Base-by-base conservation (phyloP, 768 basidiomycete species). In the Rubroboletus satanas region DNA sequence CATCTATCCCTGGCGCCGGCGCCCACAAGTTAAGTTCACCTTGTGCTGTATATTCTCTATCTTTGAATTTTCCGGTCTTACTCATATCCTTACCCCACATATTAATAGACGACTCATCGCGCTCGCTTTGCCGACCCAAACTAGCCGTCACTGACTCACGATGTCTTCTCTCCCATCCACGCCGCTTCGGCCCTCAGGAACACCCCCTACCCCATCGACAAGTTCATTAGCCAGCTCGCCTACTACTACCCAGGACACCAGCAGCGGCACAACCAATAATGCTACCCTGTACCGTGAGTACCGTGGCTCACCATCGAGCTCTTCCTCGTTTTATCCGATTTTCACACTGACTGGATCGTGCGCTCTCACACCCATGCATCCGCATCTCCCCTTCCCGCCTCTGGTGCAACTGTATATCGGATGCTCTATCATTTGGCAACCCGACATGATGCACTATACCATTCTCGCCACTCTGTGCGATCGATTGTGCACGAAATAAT, bases 281-380 rank as follows among this genome's bases (percentile, higher is more conserved):
- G 70, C 70, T 4, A 59, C 62, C 18, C 31, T 70, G 49, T 70
- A 70, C 47, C 47, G 68, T 70, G 58, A 71, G 68, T 56, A 44
- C 26, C 21, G 45, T 35, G 32, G 23, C 14, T n/a, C 15, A 36
- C 38, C 23, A n/a, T 33, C 6, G 4, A 32, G 23, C 31, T 45
- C 23, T 29, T 42, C 8, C 37, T 54, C n/a, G 8, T n/a, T 38
- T 41, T 32, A 29, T 7, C 41, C 43, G 26, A 37, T 51, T 66
- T 50, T 64, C 67, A 58, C 53, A 60, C 67, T 57, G 31, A 55
- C 49, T 52, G 33, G 23, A 50, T 49, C 23, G 6, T 38, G 12
- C 49, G 42, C 54, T 56, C 58, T 41, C 64, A 55, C 56, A 42
- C 23, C 12, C 33, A 26, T 14, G 10, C 28, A 21, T 33, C 2